phyloP scores from a whole-genome alignment of 495 filamentous ascomycete species.

The Chaetomium tenue region DNA sequence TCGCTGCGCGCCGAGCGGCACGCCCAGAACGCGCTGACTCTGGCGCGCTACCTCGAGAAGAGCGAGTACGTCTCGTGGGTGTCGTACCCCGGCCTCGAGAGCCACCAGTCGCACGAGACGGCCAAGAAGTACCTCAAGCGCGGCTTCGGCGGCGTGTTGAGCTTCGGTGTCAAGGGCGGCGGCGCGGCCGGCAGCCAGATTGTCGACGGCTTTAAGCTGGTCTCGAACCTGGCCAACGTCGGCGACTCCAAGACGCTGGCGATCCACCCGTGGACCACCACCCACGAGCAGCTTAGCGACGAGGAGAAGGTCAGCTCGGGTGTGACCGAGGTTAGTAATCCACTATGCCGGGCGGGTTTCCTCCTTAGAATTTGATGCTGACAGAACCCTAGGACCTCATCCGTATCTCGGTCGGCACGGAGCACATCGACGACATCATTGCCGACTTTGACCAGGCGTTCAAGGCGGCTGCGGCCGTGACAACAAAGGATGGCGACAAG shows the following conservation, averaged over 20 bases:
- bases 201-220: conserved; percentile 92
- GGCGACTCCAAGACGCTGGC: conserved; percentile 87
- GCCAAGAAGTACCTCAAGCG: conserved; percentile 89
- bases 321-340: conserved; percentile 63
- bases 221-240: conserved; percentile 84
- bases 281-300: conserved; percentile 88
- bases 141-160: conserved; percentile 89
- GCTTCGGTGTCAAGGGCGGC: conserved; percentile 90
- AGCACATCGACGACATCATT: conserved; percentile 98
- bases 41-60: conserved; percentile 82
- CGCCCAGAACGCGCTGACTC: conserved; percentile 74
- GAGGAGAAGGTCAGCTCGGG: conserved; percentile 79
- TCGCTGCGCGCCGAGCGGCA: conserved; percentile 84
- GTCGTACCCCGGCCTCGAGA: conserved; percentile 85
- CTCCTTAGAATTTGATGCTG: no score
- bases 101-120: conserved; percentile 71
- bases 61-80: conserved; percentile 90
- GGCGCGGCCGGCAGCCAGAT: conserved; percentile 76
- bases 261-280: conserved; percentile 95
- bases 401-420: conserved; percentile 93
- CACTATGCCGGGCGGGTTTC: no score
- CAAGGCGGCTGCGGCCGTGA: conserved; percentile 41
- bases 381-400: conserved; percentile 63
- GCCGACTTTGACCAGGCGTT: conserved; percentile 95
- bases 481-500: conserved; percentile 29